Evolutionary conservation across 495 filamentous ascomycete genomes (phyloP), one percentile per base, ranked within the genome.

Genomic region (Trichoderma asperelloides): DNA sequence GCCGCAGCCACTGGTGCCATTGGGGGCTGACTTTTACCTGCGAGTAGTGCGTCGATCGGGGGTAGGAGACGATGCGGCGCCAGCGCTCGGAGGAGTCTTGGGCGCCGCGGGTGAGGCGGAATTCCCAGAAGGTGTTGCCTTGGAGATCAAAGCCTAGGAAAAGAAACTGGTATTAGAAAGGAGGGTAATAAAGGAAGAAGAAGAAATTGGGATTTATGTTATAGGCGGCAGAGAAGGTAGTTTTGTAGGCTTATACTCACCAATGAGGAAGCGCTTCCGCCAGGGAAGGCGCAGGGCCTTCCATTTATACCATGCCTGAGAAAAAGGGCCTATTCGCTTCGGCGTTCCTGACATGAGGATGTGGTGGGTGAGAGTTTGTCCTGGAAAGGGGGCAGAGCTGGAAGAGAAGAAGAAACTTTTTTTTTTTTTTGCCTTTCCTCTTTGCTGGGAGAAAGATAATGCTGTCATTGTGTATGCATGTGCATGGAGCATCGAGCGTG

Each of bases 1-100:
- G 85, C 45, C 96, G 91, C 15, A 98, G 88, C 95, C 95, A 98
- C 75, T 97, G 94, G 75, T 94, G 91, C 95, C 95, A 98, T 79
- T 89, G 87, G 1, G 94, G 90, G 78, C 79, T 70, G 67, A 81
- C 73, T 9, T 68, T 66, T 39, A 96, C 85, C 64, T 94, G 88
- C 71, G 80, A 82, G 74, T 84, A 85, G 70, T 91, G 89, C 2
- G 84, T 85, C 63, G 80, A 79, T 0, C 80, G 78, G 0, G 79
- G 81, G 70, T 78, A 91, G 68, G 87, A 79, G n/a, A 96, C 89
- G 39, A 97, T 96, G 67, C 84, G 81, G 7, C 84, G 79, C 75
- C 78, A 77, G 55, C 78, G 78, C 12, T 45, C 84, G 78, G 23
- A 87, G 76, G 47, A 77, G 18, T 33, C 64, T n/a, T 75, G 23